Conservation (phyloP, 257 asterid species). For the Anisodus acutangulus region DNA sequence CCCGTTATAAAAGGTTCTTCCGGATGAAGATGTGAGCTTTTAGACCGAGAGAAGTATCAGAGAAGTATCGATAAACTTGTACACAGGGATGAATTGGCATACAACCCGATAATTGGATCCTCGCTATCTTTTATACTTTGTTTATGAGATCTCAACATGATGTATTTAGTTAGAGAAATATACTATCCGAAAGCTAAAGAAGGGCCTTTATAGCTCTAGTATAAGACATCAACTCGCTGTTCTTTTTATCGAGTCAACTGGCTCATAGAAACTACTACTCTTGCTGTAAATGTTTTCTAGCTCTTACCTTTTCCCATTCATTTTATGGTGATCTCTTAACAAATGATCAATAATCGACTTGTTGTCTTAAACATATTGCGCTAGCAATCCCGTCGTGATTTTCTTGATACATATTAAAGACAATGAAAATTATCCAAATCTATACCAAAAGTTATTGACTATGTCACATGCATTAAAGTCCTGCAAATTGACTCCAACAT, state of each 20-base stretch:
- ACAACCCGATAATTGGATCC: not conserved
- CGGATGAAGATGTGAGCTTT: slow-evolving; percentile 10
- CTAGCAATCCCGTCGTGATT: not conserved
- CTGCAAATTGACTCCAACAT: not conserved
- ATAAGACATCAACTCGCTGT: not conserved
- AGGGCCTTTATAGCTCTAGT: not conserved
- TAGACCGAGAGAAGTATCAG: not conserved
- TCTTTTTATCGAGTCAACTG: not conserved
- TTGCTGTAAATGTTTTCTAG: not conserved
- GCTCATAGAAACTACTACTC: not conserved
- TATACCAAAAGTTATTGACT: not conserved
- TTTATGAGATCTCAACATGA: not conserved
- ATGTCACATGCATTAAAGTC: slow-evolving; percentile 10
- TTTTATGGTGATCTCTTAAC: not conserved
- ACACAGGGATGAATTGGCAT: not conserved
- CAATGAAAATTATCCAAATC: not conserved
- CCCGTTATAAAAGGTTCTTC: not conserved
- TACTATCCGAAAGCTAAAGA: not conserved
- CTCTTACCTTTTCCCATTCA: not conserved
- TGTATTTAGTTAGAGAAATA: not conserved
- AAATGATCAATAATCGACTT: not conserved
- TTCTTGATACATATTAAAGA: not conserved
- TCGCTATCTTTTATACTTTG: not conserved
- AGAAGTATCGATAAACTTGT: not conserved
- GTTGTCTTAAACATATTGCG: not conserved